phyloP scores from a whole-genome alignment of 169 alveolate species.

The Plasmodium chabaudi region DNA sequence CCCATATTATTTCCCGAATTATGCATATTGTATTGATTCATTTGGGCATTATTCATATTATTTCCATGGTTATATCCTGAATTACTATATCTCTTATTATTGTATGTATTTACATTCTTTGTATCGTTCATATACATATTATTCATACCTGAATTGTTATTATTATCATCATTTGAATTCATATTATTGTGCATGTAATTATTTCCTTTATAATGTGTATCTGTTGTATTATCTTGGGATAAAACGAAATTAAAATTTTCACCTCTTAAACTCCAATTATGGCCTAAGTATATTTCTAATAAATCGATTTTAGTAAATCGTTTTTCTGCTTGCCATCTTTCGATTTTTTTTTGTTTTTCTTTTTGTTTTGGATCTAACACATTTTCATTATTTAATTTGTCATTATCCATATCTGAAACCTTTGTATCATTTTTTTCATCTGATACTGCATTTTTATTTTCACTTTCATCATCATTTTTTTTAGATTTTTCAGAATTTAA shows the following conservation, averaged over 20 bases:
- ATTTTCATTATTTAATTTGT: not conserved
- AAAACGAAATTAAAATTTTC: constrained; percentile 48
- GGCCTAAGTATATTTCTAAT: constrained; percentile 57
- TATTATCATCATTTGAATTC: not conserved
- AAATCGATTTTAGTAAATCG: constrained; percentile 45
- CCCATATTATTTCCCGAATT: not conserved
- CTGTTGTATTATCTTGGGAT: constrained; percentile 16
- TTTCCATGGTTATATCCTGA: constrained; percentile 6
- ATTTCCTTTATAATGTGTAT: constrained; percentile 18
- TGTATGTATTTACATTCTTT: not conserved
- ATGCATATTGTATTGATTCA: constrained; percentile 1
- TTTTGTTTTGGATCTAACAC: constrained; percentile 7
- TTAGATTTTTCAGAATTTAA: not conserved
- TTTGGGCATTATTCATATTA: not conserved
- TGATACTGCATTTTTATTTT: not conserved
- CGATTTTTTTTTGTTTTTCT: constrained; percentile 18
- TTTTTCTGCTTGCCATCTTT: constrained; percentile 22
- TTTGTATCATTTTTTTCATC: not conserved
- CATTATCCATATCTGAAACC: constrained; percentile 9
- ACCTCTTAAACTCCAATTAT: constrained; percentile 24
- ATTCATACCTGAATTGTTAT: not conserved
- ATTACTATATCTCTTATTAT: constrained; percentile 7
- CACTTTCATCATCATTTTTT: not conserved
- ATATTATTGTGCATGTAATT: constrained; percentile 2
- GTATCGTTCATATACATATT: not conserved